These are phyloP conservation scores for Trichoderma sp. DNA, from an alignment of 2,329 filamentous ascomycete genomes.

Conservation along the genomic window DNA sequence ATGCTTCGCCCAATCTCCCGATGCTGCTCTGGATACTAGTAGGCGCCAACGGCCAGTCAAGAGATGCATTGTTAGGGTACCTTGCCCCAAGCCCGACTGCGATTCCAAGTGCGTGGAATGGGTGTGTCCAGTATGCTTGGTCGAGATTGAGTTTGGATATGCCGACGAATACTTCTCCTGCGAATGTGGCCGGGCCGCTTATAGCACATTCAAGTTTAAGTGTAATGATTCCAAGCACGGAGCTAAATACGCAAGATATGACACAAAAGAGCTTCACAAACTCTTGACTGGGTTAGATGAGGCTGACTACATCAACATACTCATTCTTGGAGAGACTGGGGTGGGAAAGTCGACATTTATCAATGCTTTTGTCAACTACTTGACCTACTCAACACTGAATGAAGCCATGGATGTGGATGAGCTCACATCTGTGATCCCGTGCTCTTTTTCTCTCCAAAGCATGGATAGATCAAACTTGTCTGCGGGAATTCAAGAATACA, in stretches of 20 bases:
- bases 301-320: constrained; percentile 42
- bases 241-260: constrained; percentile 25
- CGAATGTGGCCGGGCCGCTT: constrained; percentile 38
- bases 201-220: constrained; percentile 35
- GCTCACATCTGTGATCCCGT: constrained; percentile 27
- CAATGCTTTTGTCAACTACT: constrained; percentile 51
- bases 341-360: constrained; percentile 54
- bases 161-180: constrained; percentile 39
- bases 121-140: constrained; percentile 19
- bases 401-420: constrained; percentile 34
- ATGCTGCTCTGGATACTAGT: not conserved
- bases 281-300: not conserved
- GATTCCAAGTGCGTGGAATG: constrained; percentile 19
- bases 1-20: constrained; percentile 17
- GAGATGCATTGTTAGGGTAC: constrained; percentile 35
- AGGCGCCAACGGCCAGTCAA: constrained; percentile 19
- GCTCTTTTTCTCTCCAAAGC: constrained; percentile 24
- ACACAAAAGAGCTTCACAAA: not conserved
- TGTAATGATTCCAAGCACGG: constrained; percentile 36
- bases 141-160: constrained; percentile 18
- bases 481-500: constrained; percentile 5
- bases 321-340: constrained; percentile 51
- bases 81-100: constrained; percentile 37
- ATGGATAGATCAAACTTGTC: constrained; percentile 2
- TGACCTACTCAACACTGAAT: constrained; percentile 41